These are phyloP conservation scores for Teratosphaeriaceae sp. DNA, from an alignment of 2,329 filamentous ascomycete species.

Conservation along the genomic window DNA sequence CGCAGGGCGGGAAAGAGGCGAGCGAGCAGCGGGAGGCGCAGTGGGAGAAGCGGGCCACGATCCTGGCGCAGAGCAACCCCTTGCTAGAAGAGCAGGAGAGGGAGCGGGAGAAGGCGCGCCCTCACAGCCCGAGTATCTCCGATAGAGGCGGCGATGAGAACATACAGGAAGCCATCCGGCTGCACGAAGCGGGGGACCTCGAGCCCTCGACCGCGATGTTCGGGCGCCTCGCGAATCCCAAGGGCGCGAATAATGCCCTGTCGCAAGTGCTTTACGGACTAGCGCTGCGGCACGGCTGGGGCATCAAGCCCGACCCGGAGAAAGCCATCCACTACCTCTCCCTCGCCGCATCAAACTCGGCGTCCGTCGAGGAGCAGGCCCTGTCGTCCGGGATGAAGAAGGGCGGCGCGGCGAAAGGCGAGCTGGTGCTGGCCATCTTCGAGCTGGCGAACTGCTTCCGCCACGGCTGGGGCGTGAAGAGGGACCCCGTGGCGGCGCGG, in stretches of 20 bases:
- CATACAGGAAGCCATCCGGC: conserved; percentile 90
- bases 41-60: conserved; percentile 93
- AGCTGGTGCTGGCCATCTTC: conserved; percentile 92
- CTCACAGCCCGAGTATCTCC: conserved; percentile 31
- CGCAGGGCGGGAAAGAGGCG: conserved; percentile 31
- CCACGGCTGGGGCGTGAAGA: conserved; percentile 85
- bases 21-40: conserved; percentile 57
- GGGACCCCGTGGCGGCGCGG: conserved; percentile 75
- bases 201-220: conserved; percentile 79
- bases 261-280: conserved; percentile 95
- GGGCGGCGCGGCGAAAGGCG: conserved; percentile 89
- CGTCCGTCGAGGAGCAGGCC: conserved; percentile 76
- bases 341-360: conserved; percentile 83
- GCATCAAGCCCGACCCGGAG: conserved; percentile 64
- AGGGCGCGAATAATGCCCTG: conserved; percentile 82
- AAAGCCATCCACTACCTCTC: conserved; percentile 78
- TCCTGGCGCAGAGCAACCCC: conserved; percentile 57
- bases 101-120: conserved; percentile 5
- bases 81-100: conserved; percentile 31
- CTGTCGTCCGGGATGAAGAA: conserved; percentile 84
- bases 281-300: conserved; percentile 91
- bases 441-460: conserved; percentile 91
- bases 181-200: conserved; percentile 81
- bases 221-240: conserved; percentile 71
- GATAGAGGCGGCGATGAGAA: conserved; percentile 44